Conservation (phyloP, 148 eudicot species). For the Oxyria digyna region DNA sequence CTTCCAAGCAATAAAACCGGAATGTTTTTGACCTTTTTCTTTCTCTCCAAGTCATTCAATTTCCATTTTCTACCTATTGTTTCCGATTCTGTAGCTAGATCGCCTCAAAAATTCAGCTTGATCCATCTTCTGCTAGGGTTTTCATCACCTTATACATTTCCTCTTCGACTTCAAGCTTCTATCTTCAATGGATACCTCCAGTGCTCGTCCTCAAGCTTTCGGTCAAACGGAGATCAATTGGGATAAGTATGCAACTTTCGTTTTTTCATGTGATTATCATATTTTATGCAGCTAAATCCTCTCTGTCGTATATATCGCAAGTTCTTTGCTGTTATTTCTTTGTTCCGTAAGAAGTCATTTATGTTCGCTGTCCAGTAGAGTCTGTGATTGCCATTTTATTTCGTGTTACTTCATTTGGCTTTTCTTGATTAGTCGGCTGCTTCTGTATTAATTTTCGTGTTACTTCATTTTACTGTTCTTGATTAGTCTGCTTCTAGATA, state of each 20-base stretch:
- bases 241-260: conserved; percentile 55
- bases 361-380: too few relatives aligned
- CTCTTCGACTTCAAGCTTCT: neutral
- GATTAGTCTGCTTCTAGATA: neutral
- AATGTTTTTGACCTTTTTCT: neutral
- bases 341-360: too few relatives aligned
- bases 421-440: too few relatives aligned
- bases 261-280: neutral
- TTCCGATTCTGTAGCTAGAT: neutral
- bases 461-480: neutral
- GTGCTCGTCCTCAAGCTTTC: conserved; percentile 36
- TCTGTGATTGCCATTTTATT: too few relatives aligned
- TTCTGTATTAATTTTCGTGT: too few relatives aligned
- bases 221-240: conserved; percentile 88
- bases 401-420: too few relatives aligned
- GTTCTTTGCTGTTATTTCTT: too few relatives aligned
- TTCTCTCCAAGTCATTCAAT: neutral
- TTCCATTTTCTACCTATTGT: neutral
- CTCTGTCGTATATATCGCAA: too few relatives aligned
- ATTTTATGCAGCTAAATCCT: neutral
- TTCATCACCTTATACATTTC: neutral
- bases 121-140: neutral
- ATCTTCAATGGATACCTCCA: conserved; percentile 30
- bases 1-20: neutral
- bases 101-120: neutral